A percentile compares a stretch with the other conserved stretches of the same genome.
Conservation (phyloP, 1,284 basidiomycete genomes). For the Cryptococcus sp. region DNA sequence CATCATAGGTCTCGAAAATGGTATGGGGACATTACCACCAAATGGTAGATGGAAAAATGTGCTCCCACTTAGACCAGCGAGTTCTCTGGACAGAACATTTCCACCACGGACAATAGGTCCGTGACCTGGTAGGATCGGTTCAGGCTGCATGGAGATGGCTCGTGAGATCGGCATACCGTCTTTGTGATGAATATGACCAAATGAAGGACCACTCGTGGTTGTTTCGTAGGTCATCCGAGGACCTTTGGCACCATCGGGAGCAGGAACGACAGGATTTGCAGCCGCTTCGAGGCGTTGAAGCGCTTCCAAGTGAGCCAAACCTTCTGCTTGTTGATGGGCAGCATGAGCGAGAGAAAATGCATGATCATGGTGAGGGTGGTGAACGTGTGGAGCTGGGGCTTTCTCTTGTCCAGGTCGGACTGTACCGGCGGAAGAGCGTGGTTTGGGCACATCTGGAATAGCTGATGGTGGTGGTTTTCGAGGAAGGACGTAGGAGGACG, state of each 20-base stretch:
- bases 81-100: background rate
- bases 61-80: constrained; percentile 2
- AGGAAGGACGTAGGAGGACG: no score
- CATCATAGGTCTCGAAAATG: constrained; percentile 18
- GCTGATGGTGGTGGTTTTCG: background rate
- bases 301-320: constrained; percentile 26
- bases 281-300: constrained; percentile 22
- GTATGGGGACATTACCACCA: constrained; percentile 27
- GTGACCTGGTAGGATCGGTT: background rate
- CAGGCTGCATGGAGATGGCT: constrained; percentile 15
- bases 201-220: constrained; percentile 36
- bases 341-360: constrained; percentile 29
- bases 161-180: constrained; percentile 27
- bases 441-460: background rate
- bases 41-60: constrained; percentile 28
- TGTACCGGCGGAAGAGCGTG: background rate
- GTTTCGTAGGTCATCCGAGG: constrained; percentile 34
- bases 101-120: background rate
- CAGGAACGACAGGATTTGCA: constrained; percentile 1
- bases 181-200: constrained; percentile 38
- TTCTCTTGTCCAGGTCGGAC: constrained; percentile 4
- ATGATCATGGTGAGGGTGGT: constrained; percentile 26
- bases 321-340: constrained; percentile 19
- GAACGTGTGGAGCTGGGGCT: constrained; percentile 11
- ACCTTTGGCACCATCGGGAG: constrained; percentile 14